A percentile compares a stretch with the other conserved stretches of the same genome.
Evolutionary conservation across 2,329 filamentous ascomycete species (phyloP).

Genomic region (Teratosphaeria gauchensis): DNA sequence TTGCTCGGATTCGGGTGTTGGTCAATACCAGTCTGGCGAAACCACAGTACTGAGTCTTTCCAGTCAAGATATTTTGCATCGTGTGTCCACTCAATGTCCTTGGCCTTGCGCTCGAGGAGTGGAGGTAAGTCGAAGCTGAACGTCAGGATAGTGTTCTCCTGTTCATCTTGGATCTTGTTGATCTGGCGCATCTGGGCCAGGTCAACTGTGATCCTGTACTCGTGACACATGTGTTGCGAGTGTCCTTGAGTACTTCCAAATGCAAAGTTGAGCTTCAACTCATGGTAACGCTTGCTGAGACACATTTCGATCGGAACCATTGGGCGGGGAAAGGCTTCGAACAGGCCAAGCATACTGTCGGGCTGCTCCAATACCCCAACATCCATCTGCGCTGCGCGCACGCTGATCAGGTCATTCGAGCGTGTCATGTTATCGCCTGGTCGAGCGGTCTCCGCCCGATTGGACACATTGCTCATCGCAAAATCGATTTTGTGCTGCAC

Average conservation of each 20-base stretch:
- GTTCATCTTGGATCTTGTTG: slow-evolving; percentile 15
- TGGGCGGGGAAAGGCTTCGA: neutral
- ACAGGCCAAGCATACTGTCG: neutral
- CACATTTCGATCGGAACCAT: neutral
- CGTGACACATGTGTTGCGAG: neutral
- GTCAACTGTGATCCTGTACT: slow-evolving; percentile 36
- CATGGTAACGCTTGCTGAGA: neutral
- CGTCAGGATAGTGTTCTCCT: slow-evolving; percentile 17
- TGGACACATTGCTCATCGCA: neutral
- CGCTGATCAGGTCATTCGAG: neutral
- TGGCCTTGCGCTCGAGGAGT: slow-evolving; percentile 15
- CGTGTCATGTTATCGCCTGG: neutral
- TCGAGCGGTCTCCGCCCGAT: neutral
- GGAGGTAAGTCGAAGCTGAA: slow-evolving; percentile 30
- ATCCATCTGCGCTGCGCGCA: neutral
- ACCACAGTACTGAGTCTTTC: slow-evolving; percentile 50
- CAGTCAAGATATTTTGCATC: slow-evolving; percentile 34
- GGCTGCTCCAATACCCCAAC: neutral
- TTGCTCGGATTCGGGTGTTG: slow-evolving; percentile 22
- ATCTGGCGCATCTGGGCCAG: slow-evolving; percentile 36
- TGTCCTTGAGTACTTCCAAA: neutral
- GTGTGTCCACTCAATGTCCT: slow-evolving; percentile 29
- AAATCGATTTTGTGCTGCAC: neutral
- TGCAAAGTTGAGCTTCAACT: neutral
- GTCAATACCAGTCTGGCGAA: slow-evolving; percentile 55